Percentiles rank a stretch among this genome's conserved stretches.
Conservation (phyloP, 148 eudicot genomes). For the Fagopyrum tataricum region DNA sequence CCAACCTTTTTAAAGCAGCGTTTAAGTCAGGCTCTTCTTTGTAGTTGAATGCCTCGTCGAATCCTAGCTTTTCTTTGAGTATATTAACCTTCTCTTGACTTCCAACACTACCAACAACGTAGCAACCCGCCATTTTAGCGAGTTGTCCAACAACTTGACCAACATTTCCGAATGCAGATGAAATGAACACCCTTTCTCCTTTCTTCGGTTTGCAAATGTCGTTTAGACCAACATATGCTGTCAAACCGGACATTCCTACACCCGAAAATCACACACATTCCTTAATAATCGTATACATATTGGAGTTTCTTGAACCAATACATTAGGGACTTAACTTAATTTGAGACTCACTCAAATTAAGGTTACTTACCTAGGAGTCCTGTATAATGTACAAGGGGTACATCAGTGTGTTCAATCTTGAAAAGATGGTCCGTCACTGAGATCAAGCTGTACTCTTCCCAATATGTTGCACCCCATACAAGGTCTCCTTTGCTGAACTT, state of each 20-base stretch:
- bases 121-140: constrained; percentile 42
- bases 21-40: constrained; percentile 26
- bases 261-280: background rate
- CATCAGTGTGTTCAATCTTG: background rate
- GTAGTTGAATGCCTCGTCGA: constrained; percentile 35
- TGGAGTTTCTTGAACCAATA: too few species aligned
- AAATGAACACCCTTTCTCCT: constrained; percentile 36
- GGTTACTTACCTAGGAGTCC: background rate
- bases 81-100: constrained; percentile 28
- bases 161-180: constrained; percentile 36
- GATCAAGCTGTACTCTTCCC: background rate
- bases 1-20: constrained; percentile 28
- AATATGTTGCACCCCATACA: background rate
- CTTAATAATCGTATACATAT: too few species aligned
- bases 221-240: constrained; percentile 38
- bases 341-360: too few species aligned
- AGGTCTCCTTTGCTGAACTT: background rate
- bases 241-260: constrained; percentile 38
- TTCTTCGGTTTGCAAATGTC: constrained; percentile 33
- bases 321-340: too few species aligned
- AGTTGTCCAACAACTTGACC: constrained; percentile 47
- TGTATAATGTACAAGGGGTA: background rate
- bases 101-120: constrained; percentile 48
- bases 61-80: constrained; percentile 28
- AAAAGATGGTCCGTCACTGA: background rate